Evolutionary conservation across 805 yeast genomes (phyloP).

Genomic region (Yarrowia alimentaria): DNA sequence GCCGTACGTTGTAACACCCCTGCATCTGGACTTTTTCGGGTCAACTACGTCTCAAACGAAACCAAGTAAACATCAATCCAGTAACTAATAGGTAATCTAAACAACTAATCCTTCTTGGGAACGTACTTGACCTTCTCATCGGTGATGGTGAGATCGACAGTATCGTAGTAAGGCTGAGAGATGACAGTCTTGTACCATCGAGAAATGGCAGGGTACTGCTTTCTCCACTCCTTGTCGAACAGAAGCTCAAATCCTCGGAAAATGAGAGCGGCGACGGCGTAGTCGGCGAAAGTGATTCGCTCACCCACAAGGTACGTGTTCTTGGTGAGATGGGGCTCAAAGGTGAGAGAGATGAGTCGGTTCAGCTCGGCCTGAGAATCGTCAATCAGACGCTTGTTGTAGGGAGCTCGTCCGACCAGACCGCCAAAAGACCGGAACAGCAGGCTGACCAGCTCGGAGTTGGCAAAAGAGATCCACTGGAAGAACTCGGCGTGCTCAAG

Average conservation of each 20-base stretch:
- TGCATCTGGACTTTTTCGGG: too few relatives aligned
- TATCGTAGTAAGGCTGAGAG: slow-evolving; percentile 12
- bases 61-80: too few relatives aligned
- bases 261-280: slow-evolving; percentile 50
- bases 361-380: slow-evolving; percentile 45
- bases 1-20: too few relatives aligned
- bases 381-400: slow-evolving; percentile 70
- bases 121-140: slow-evolving; percentile 24
- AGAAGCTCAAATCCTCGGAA: slow-evolving; percentile 56
- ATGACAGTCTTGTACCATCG: slow-evolving; percentile 69
- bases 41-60: too few relatives aligned
- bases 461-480: slow-evolving; percentile 53
- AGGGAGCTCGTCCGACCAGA: slow-evolving; percentile 63
- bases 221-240: slow-evolving; percentile 66
- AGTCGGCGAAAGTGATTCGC: slow-evolving; percentile 63
- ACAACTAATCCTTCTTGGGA: slow-evolving; percentile 3
- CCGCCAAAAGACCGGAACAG: slow-evolving; percentile 56
- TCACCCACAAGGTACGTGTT: slow-evolving; percentile 73
- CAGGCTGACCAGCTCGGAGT: slow-evolving; percentile 58
- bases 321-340: slow-evolving; percentile 44
- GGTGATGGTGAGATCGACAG: slow-evolving; percentile 7
- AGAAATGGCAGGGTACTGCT: slow-evolving; percentile 56
- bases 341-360: slow-evolving; percentile 43
- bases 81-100: too few relatives aligned
- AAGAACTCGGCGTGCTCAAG: slow-evolving; percentile 21